These are phyloP conservation scores for Emmonsiellopsis sp. DNA, from an alignment of 2,329 filamentous ascomycete species.

Conservation along the genomic window DNA sequence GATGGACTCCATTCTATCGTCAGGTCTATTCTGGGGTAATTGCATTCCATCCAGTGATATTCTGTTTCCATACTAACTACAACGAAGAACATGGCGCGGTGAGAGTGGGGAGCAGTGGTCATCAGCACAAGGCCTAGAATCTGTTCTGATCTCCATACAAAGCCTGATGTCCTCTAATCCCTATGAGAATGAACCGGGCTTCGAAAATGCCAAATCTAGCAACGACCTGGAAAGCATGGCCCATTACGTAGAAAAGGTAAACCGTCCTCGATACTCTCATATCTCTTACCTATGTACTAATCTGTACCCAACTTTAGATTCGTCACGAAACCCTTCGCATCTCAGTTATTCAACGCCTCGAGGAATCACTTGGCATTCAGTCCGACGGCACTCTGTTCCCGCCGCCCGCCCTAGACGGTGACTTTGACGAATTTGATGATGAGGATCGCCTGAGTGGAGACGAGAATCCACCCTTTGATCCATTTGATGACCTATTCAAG, in stretches of 20 bases:
- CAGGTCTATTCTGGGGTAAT: conserved; percentile 77
- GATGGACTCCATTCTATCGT: background rate
- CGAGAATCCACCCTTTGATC: conserved; percentile 59
- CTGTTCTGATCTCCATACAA: conserved; percentile 88
- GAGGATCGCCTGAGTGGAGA: conserved; percentile 25
- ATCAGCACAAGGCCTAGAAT: conserved; percentile 88
- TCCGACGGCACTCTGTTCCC: conserved; percentile 37
- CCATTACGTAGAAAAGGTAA: conserved; percentile 69
- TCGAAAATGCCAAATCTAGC: conserved; percentile 61
- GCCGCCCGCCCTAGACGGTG: conserved; percentile 21
- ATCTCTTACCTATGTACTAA: background rate
- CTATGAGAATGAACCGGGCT: conserved; percentile 93
- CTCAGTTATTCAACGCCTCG: conserved; percentile 74
- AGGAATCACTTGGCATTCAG: conserved; percentile 63
- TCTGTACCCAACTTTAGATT: conserved; percentile 48
- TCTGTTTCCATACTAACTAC: background rate
- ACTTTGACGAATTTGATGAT: conserved; percentile 29
- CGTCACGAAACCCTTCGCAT: conserved; percentile 82
- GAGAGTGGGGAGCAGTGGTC: conserved; percentile 92
- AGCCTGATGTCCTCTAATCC: conserved; percentile 90
- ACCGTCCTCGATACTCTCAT: background rate
- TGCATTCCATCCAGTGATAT: conserved; percentile 5
- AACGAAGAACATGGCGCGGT: conserved; percentile 74
- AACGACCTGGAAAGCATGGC: conserved; percentile 65
- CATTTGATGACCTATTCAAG: conserved; percentile 85